These are phyloP conservation scores for Sclerotinia borealis DNA, from an alignment of 2,329 filamentous ascomycete genomes.

Conservation along the genomic window DNA sequence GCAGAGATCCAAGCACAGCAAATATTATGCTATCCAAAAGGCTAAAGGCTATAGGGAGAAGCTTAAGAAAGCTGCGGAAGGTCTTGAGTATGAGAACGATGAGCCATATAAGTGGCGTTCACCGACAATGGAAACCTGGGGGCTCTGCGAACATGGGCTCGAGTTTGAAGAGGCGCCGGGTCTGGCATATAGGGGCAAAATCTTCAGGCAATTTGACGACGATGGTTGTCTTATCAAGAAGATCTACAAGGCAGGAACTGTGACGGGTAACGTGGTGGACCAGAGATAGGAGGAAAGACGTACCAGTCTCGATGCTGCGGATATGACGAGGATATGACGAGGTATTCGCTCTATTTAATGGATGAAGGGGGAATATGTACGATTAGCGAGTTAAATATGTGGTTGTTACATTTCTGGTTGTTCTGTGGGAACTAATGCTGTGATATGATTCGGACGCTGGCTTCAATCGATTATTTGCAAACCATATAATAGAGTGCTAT, in stretches of 20 bases:
- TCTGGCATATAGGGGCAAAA: background rate
- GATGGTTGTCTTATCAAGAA: background rate
- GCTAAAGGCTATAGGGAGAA: background rate
- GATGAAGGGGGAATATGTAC: too few relatives aligned
- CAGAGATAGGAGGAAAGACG: too few relatives aligned
- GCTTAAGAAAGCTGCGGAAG: background rate
- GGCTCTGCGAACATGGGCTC: background rate
- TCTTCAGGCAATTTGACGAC: background rate
- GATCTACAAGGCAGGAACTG: background rate
- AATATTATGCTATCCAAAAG: background rate
- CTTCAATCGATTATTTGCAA: background rate
- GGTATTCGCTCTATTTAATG: too few relatives aligned
- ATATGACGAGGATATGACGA: too few relatives aligned
- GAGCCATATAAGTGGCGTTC: rapidly evolving
- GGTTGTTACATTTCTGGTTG: background rate
- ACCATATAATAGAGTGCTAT: background rate
- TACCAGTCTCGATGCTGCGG: too few relatives aligned
- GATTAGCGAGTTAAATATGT: background rate
- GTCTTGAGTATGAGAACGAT: too few relatives aligned
- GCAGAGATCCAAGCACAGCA: background rate
- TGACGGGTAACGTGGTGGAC: background rate
- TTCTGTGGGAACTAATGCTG: background rate
- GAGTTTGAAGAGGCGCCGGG: background rate
- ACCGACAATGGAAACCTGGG: background rate
- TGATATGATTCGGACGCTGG: background rate